phyloP scores from a whole-genome alignment of 139 green algal genomes.

The Pseudopediastrum boryanum region DNA sequence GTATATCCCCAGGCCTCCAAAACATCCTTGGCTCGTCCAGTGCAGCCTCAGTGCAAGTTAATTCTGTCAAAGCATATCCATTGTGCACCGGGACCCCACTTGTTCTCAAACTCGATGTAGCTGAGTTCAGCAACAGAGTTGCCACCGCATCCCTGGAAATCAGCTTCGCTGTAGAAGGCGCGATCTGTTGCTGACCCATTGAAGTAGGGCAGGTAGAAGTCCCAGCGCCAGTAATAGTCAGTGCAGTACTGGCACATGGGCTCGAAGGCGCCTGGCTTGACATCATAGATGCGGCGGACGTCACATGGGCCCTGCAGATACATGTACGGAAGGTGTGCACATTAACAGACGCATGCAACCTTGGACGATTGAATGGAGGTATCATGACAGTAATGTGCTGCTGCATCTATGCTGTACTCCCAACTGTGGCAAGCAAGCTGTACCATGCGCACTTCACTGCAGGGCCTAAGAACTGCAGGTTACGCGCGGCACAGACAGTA shows the following conservation, averaged over 20 bases:
- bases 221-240: slow-evolving; percentile 36
- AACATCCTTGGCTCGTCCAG: too few species aligned
- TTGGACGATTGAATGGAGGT: too few species aligned
- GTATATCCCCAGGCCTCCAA: too few species aligned
- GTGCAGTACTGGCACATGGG: slow-evolving; percentile 23
- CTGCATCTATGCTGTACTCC: too few species aligned
- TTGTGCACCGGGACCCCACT: slow-evolving; percentile 32
- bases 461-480: too few species aligned
- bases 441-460: too few species aligned
- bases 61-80: slow-evolving; percentile 45
- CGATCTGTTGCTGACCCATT: neutral
- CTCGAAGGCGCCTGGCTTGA: slow-evolving; percentile 33
- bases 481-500: too few species aligned
- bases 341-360: too few species aligned
- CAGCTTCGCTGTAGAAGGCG: neutral
- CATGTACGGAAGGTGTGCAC: too few species aligned
- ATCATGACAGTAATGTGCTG: too few species aligned
- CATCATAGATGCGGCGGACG: slow-evolving; percentile 30
- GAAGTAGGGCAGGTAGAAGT: slow-evolving; percentile 35
- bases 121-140: slow-evolving; percentile 44
- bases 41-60: slow-evolving; percentile 10
- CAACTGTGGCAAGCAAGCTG: too few species aligned
- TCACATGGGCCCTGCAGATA: slow-evolving; percentile 37
- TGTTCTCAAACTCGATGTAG: slow-evolving; percentile 29
- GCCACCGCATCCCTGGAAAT: slow-evolving; percentile 43